Evolutionary conservation across 2,329 filamentous ascomycete genomes (phyloP), one percentile per base, ranked within the genome.

Genomic region (Helminthosporium solani): DNA sequence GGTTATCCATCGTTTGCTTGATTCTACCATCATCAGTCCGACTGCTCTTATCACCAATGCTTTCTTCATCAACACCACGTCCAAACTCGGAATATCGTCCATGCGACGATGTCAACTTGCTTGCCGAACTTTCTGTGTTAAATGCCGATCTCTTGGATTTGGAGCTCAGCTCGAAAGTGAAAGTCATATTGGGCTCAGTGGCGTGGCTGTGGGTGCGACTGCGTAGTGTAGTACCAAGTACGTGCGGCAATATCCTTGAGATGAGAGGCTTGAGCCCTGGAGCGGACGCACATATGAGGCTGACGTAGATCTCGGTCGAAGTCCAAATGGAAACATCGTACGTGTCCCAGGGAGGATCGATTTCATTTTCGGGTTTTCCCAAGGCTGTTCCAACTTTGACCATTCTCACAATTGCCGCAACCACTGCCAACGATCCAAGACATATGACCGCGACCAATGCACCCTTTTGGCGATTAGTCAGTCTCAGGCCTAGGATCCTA

Each of bases 321-420:
- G 54, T 55, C 56, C 56, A 61, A 18, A 61, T 61, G 1, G 51
- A 53, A 7, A 61, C 44, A 21, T 61, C 58, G 47, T 55, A 61
- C 4, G 47, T 30, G 27, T 61, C 52, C 58, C 56, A 61, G 8
- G 44, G 42, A 3, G 53, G 44, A 21, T 61, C 58, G 25, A 53
- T 28, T 5, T 35, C 41, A 47, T 35, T 46, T 7, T 20, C 21
- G 6, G 56, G 28, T 18, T 28, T 39, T 14, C n/a, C 25, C 12
- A 46, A n/a, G 1, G 44, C 38, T 7, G 19, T 12, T n/a, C 47
- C 42, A 4, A 61, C 47, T 33, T 52, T 57, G 2, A 56, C 45
- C 54, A 57, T 56, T 12, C 57, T 55, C 2, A 54, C 33, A 15
- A 61, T 50, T 2, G 53, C 52, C 4, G 58, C 58, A 14, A 46